Evolutionary conservation across 257 asterid species (phyloP), one percentile per base, ranked within the genome.

Genomic region (Nicotiana benthamiana): DNA sequence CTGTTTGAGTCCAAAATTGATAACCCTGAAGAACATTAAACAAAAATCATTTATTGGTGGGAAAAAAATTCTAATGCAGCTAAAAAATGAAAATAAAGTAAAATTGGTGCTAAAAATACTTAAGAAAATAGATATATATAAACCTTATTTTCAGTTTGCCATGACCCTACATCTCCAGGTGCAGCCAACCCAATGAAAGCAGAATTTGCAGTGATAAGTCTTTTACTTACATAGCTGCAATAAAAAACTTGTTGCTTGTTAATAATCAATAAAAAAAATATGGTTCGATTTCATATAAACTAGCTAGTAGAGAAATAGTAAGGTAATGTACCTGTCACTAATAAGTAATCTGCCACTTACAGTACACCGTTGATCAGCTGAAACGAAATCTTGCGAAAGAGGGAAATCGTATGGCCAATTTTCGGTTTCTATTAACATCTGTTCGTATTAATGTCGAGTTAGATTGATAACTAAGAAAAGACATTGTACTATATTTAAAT

Each of bases 121-220:
- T 56, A 6, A 18, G 61, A 18, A 18, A 54, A 54, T 5, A 61
- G 9, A 61, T 26, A 60, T 22, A 56, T 17, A 74, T 22, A 46
- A 7, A 93, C 96, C 96, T 92, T 94, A 86, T 81, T 90, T 85
- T 94, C 98, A 16, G 53, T 77, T 78, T 94, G 95, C 98, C 98
- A 94, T 46, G 98, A 89, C 3, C 97, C 95, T 22, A 78, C 84
- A 2, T 43, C 76, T 61, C 91, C 97, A 4, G 90, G 87, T 26
- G 83, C 80, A 53, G 94, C 97, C 80, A 94, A 78, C 20, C 97
- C 98, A 57, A 94, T 90, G 60, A 83, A 87, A 28, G 97, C 92
- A 16, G 68, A 86, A 53, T 84, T 67, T 17, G 84, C 92, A 0
- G 83, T 77, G 20, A 81, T 60, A 27, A 83, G 79, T 9, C 72